These are phyloP conservation scores for Zhuliangozyma parablackwelliae DNA, from an alignment of 1,139 yeast species.

Conservation along the genomic window DNA sequence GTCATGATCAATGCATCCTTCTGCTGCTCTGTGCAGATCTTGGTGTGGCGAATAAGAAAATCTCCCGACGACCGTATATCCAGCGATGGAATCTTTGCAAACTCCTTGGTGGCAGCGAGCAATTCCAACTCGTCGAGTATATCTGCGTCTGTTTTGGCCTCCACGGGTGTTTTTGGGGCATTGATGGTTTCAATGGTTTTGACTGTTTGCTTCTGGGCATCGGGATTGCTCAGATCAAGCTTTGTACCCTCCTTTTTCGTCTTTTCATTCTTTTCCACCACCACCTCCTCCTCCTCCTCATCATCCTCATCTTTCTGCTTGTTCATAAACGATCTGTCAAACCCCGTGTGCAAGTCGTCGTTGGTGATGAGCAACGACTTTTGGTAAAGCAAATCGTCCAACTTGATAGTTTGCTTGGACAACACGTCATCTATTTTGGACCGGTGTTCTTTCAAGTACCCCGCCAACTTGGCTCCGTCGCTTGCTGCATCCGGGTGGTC, in stretches of 20 bases:
- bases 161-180: constrained; percentile 12
- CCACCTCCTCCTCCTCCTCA: constrained; percentile 11
- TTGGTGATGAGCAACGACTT: constrained; percentile 74
- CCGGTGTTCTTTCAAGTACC: constrained; percentile 55
- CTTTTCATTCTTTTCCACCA: constrained; percentile 10
- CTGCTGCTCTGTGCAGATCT: constrained; percentile 75
- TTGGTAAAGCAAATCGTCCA: constrained; percentile 65
- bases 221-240: background rate
- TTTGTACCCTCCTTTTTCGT: constrained; percentile 2
- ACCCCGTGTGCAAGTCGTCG: constrained; percentile 92
- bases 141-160: constrained; percentile 18
- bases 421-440: constrained; percentile 64
- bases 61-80: constrained; percentile 47
- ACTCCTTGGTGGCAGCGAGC: constrained; percentile 58
- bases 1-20: constrained; percentile 92
- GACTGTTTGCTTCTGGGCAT: constrained; percentile 9
- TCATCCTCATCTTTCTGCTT: constrained; percentile 36
- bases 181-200: constrained; percentile 30
- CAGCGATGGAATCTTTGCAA: constrained; percentile 52
- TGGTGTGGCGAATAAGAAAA: constrained; percentile 56
- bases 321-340: constrained; percentile 79
- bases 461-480: constrained; percentile 37
- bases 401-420: constrained; percentile 53
- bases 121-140: constrained; percentile 33
- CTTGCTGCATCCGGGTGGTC: constrained; percentile 52